Conservation (phyloP, 768 basidiomycete species). For the Hypholoma fasciculare region DNA sequence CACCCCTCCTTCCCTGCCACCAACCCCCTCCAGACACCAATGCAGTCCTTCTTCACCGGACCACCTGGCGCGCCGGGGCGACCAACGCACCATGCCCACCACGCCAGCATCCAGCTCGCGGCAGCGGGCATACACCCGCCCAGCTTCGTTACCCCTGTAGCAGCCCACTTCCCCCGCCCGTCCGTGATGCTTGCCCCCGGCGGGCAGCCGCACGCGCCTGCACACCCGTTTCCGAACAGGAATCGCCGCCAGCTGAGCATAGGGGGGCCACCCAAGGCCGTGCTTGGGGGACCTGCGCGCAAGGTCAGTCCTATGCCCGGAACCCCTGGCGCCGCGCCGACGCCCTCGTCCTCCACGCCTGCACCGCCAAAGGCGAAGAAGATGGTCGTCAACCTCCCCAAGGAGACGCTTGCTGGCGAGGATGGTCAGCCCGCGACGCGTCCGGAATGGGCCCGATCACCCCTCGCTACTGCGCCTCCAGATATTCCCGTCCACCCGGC, state of each 20-base stretch:
- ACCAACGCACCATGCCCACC: conserved; percentile 54
- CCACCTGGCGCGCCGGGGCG: conserved; percentile 52
- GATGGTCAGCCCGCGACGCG: conserved; percentile 41
- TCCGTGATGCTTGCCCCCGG: conserved; percentile 44
- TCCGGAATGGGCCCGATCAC: conserved; percentile 62
- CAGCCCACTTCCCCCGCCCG: conserved; percentile 54
- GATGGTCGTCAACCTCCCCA: conserved; percentile 67
- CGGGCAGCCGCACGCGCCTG: conserved; percentile 32
- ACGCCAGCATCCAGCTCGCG: conserved; percentile 65
- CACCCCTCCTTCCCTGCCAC: conserved; percentile 53
- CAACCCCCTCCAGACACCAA: conserved; percentile 65
- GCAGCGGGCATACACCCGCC: conserved; percentile 61
- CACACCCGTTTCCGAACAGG: conserved; percentile 56
- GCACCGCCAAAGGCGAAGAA: conserved; percentile 61
- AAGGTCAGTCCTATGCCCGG: conserved; percentile 71
- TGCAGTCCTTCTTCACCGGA: conserved; percentile 66
- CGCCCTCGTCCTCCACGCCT: conserved; percentile 31
- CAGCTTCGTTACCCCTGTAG: conserved; percentile 59
- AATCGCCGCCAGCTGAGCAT: conserved; percentile 73
- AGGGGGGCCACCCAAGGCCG: conserved; percentile 88
- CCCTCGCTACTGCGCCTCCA: conserved; percentile 36
- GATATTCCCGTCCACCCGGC: conserved; percentile 25
- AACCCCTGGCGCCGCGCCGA: conserved; percentile 27
- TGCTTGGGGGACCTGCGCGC: conserved; percentile 75
- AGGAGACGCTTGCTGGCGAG: conserved; percentile 54